Evolutionary conservation across 768 basidiomycete species (phyloP), one percentile per base, ranked within the genome.

Genomic region (Rhizopogon vesiculosus): DNA sequence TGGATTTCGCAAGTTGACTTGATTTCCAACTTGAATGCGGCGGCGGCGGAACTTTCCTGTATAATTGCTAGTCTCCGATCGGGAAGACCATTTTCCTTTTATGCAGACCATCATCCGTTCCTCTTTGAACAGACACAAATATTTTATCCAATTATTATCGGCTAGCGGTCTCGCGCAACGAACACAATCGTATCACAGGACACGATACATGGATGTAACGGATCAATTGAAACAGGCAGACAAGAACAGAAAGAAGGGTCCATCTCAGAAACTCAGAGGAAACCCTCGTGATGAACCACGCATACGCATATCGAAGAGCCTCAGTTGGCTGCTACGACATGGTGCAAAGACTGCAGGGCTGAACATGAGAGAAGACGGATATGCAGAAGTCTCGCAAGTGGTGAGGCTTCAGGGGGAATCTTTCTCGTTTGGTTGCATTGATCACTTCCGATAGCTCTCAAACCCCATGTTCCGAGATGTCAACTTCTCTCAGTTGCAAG

Each of bases 251-350:
- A 64, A 45, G 39, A 61, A 51, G 41, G 62, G 55, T 4, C 61
- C 62, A 25, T 60, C 68, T 15, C 65, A 67, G 2, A 89, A 83
- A 64, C 73, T 80, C 39, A 78, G 84, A 48, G 89, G 89, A 15
- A 70, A 77, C 18, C 78, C 80, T 0, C 76, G 69, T 46, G 91
- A 95, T 61, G 74, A 82, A 3, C 83, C 82, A 0, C 84, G 88
- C 48, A 81, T 89, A 6, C 79, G 84, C 10, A 62, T 90, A 13
- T 93, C 91, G 13, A 98, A 97, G 70, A 90, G 91, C 0, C 72
- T 98, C 8, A 88, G 93, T 0, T 98, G 89, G 81, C 74, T 98
- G 25, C 81, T 98, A n/a, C 82, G 95, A 3, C 96, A 98, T 68
- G 92, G 89, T 0, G 93, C 94, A 18, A 76, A 82, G 59, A 82